A percentile compares a stretch with the other conserved stretches of the same genome.
Evolutionary conservation across 371 early-diverging fungal genomes (phyloP).

Genomic region (Furculomyces boomerangus): DNA sequence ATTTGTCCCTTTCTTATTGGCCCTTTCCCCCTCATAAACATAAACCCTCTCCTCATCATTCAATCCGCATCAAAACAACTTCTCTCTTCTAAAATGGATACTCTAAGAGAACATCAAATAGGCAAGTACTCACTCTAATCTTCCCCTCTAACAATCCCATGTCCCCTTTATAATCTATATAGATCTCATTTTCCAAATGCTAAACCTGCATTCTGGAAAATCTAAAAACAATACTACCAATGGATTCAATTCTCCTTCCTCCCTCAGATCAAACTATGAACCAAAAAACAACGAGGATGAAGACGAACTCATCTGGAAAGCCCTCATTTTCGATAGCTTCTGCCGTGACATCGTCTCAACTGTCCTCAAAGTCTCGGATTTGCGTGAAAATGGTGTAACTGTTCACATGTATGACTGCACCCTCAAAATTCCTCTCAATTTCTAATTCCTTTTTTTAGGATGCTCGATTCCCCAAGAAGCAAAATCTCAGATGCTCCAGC

Average conservation of each 20-base stretch:
- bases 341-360: conserved; percentile 94
- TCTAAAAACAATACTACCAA: not conserved
- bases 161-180: not conserved
- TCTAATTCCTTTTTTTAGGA: conserved; percentile 2
- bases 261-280: not conserved
- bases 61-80: too few species aligned
- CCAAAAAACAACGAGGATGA: not conserved
- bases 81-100: conserved; percentile 1
- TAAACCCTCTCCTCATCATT: not conserved
- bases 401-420: conserved; percentile 68
- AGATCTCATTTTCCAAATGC: not conserved
- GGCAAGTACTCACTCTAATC: not conserved
- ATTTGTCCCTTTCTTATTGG: not conserved
- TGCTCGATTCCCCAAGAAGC: conserved; percentile 58
- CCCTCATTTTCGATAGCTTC: conserved; percentile 85
- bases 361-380: conserved; percentile 89
- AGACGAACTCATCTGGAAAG: conserved; percentile 64
- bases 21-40: not conserved
- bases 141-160: not conserved
- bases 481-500: conserved; percentile 93
- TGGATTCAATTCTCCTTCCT: not conserved
- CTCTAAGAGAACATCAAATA: conserved; percentile 2
- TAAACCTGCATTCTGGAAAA: not conserved
- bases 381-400: conserved; percentile 96
- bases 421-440: not conserved